Evolutionary conservation across 139 green algal genomes (phyloP).

Genomic region (Closterium sp.): DNA sequence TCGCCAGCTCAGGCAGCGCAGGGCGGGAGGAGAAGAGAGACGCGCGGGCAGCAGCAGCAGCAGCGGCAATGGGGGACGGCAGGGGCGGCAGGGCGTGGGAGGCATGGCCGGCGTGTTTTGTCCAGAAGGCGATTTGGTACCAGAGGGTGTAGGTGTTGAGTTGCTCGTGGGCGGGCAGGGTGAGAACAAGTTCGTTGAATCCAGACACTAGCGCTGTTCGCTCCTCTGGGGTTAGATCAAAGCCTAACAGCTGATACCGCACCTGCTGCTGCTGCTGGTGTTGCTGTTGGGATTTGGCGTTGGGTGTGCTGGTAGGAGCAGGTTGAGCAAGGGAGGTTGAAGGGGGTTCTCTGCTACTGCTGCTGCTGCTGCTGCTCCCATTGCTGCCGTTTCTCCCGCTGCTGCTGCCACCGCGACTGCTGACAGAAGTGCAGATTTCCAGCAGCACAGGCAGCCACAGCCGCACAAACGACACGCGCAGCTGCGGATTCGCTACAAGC

Average conservation of each 20-base stretch:
- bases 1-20: neutral
- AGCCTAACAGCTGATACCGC: neutral
- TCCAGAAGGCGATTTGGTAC: neutral
- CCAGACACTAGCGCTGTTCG: neutral
- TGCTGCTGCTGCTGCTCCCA: neutral
- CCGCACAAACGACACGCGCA: slow-evolving; percentile 1
- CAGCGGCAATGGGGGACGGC: neutral
- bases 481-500: neutral
- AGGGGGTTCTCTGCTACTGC: neutral
- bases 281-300: neutral
- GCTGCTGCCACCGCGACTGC: neutral
- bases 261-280: neutral
- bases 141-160: slow-evolving; percentile 1
- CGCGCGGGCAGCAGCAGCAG: neutral
- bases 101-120: neutral
- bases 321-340: neutral
- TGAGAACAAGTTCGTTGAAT: slow-evolving; percentile 5
- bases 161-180: neutral
- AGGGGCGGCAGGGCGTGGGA: neutral
- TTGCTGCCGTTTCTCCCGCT: too few species aligned
- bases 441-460: neutral
- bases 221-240: neutral
- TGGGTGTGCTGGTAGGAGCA: neutral
- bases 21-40: neutral
- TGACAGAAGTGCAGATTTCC: neutral